Conservation (phyloP, 331 rosid species). For the Erythrophleum ivorense region DNA sequence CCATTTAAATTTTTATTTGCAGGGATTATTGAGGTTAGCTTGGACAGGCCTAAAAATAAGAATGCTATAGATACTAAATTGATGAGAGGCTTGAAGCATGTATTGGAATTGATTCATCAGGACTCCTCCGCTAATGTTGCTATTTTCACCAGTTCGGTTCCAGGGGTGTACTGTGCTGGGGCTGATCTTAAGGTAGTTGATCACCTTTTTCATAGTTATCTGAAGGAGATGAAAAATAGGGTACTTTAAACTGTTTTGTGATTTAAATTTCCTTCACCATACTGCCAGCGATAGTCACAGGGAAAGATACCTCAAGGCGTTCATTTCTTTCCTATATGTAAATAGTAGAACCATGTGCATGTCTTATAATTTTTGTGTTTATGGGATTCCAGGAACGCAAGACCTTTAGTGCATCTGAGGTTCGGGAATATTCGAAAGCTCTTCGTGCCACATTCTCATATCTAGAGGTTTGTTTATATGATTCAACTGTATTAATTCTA, state of each 20-base stretch:
- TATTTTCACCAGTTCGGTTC: slow-evolving; percentile 60
- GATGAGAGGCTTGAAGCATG: slow-evolving; percentile 51
- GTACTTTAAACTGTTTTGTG: not conserved
- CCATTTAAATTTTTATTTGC: not conserved
- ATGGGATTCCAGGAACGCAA: slow-evolving; percentile 61
- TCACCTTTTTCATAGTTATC: not conserved
- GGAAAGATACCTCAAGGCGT: not conserved
- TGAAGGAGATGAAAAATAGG: not conserved
- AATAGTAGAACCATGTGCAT: not conserved
- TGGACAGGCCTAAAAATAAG: slow-evolving; percentile 59
- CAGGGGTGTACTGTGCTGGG: slow-evolving; percentile 74
- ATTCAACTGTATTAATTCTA: not conserved
- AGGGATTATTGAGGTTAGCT: slow-evolving; percentile 62
- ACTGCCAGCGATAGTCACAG: not conserved
- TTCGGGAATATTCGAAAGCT: slow-evolving; percentile 49
- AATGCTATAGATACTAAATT: slow-evolving; percentile 67
- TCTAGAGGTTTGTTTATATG: slow-evolving; percentile 54
- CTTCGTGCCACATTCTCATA: slow-evolving; percentile 63
- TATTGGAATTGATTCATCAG: slow-evolving; percentile 49
- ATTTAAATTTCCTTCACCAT: not conserved
- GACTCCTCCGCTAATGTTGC: slow-evolving; percentile 59
- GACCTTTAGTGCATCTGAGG: slow-evolving; percentile 54
- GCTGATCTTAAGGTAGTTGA: slow-evolving; percentile 65
- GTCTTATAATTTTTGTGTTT: not conserved
- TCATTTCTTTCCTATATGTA: not conserved